Base-by-base conservation (phyloP, 192 early-diverging fungal species). In the Backusella luteola region DNA sequence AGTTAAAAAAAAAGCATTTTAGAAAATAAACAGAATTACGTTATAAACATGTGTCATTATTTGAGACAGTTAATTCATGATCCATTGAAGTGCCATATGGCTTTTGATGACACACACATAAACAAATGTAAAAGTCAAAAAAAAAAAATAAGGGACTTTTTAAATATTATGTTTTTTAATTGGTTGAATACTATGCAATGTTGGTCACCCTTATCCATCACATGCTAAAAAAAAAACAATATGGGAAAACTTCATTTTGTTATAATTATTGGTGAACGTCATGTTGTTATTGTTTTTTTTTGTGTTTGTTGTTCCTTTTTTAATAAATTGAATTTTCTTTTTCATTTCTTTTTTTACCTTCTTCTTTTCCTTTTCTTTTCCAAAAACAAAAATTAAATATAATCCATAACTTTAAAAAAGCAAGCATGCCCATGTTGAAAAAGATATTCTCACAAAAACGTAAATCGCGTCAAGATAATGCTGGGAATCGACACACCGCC, bases 241-340 rank as follows among this genome's bases (percentile, higher is more conserved):
- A 49, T 63, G 56, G 26, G 56, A 63, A 59, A 63, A 63, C 56
- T 14, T 49, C 46, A 49, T 49, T 44, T 19, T 49, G 46, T 49
- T 49, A 49, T 49, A 49, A 6, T n/a, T 4, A 49, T 49, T 63
- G 56, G n/a, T 63, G 56, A 63, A 4, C 56, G 56, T 63, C 56
- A 63, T 63, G 56, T 12, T 63, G 56, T 63, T 63, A 26, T 63
- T 63, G 56, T 63, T 63, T 63, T 29, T 11, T 63, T 63, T 56
- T 29, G n/a, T 56, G 1, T 26, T 59, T 59, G 17, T 49, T 59
- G n/a, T 59, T 56, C 21, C 53, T 56, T 56, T 23, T 26, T 59
- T 59, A 59, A 26, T 59, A 59, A 59, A 26, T 21, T 59, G 8
- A 3, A n/a, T 2, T 59, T 63, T 63, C 23, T 63, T 63, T 29